Evolutionary conservation across 2,329 filamentous ascomycete genomes (phyloP).

Genomic region (Pseudogymnoascus sp.): DNA sequence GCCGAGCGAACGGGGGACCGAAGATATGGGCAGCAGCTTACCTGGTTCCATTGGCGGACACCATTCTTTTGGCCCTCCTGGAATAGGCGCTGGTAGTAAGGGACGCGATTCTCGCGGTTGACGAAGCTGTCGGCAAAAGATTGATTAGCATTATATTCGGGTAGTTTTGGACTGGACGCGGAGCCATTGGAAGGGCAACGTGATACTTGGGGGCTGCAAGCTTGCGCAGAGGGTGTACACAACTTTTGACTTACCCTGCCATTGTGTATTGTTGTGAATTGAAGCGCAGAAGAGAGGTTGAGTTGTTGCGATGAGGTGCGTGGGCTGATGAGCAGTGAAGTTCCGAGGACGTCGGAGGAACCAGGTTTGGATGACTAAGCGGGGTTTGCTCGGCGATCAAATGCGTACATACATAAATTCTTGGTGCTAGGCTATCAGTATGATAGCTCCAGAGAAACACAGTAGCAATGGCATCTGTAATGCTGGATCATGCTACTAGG

Average conservation of each 20-base stretch:
- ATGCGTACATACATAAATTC: constrained; percentile 1
- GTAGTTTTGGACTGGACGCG: background rate
- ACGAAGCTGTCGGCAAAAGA: constrained; percentile 37
- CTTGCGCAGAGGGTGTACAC: background rate
- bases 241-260: constrained; percentile 25
- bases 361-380: constrained; percentile 3
- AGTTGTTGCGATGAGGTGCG: constrained; percentile 10
- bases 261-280: constrained; percentile 22
- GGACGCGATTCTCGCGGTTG: constrained; percentile 71
- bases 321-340: constrained; percentile 9
- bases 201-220: background rate
- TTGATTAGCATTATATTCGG: constrained; percentile 18
- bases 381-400: background rate
- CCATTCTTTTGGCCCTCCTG: constrained; percentile 64
- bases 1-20: constrained; percentile 1
- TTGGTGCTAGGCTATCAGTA: background rate
- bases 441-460: background rate
- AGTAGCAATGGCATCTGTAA: constrained; percentile 3
- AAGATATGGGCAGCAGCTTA: constrained; percentile 39
- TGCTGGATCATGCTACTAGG: constrained; percentile 9
- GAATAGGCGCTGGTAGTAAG: constrained; percentile 66
- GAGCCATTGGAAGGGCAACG: constrained; percentile 8
- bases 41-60: constrained; percentile 70
- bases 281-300: constrained; percentile 7
- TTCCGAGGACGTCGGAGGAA: constrained; percentile 4